A percentile compares a stretch with the other conserved stretches of the same genome.
Evolutionary conservation across 805 yeast species (phyloP).

Genomic region (Candida nonsorbophila): DNA sequence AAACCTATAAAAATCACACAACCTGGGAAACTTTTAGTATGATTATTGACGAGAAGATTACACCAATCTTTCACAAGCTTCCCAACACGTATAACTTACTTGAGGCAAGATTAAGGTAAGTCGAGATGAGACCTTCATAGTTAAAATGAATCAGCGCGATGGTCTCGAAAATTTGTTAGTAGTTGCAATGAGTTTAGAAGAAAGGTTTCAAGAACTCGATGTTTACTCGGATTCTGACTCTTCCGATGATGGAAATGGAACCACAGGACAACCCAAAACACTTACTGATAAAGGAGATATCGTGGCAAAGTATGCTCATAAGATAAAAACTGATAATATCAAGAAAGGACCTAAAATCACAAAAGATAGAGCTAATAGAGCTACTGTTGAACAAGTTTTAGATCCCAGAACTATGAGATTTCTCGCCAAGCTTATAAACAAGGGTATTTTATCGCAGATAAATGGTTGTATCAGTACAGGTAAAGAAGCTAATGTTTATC

Average conservation of each 20-base stretch:
- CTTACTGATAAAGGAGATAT: conserved; percentile 40
- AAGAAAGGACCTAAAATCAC: conserved; percentile 54
- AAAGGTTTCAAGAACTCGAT: conserved; percentile 4
- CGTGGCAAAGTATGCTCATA: conserved; percentile 57
- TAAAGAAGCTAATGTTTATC: conserved; percentile 96
- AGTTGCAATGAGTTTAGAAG: no score
- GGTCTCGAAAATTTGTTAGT: not conserved
- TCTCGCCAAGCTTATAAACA: conserved; percentile 72
- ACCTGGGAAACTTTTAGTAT: conserved; percentile 6
- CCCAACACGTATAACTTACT: conserved; percentile 9
- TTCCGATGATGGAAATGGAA: conserved; percentile 11
- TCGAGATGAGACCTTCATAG: conserved; percentile 2
- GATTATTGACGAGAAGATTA: not conserved
- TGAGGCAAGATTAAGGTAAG: conserved; percentile 12
- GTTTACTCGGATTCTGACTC: conserved; percentile 10
- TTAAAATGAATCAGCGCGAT: not conserved
- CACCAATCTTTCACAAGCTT: not conserved
- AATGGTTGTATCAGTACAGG: conserved; percentile 96
- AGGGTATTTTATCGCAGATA: conserved; percentile 77
- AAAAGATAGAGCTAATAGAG: conserved; percentile 86
- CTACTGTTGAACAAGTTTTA: conserved; percentile 93
- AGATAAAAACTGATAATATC: conserved; percentile 59
- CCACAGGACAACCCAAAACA: conserved; percentile 13
- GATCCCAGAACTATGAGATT: conserved; percentile 92
- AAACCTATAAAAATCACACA: no score